Percentiles rank a stretch among this genome's conserved stretches.
Conservation (phyloP, 2,329 filamentous ascomycete species). For the Pseudophaeomoniella oleicola region DNA sequence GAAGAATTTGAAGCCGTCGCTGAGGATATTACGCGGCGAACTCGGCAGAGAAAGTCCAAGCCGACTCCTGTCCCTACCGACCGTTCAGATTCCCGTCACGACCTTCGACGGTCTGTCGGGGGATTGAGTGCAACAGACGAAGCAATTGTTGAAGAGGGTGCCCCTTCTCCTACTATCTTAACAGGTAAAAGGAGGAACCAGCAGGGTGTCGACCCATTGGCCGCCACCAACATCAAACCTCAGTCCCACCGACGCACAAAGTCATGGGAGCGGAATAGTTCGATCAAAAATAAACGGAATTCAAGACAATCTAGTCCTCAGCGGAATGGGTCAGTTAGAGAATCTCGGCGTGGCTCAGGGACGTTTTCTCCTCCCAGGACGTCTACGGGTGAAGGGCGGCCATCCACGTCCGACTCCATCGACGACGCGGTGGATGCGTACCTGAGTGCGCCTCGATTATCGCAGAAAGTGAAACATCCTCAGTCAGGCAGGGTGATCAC, state of each 20-base stretch:
- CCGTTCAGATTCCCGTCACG: background rate
- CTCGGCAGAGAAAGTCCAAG: background rate
- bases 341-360: slow-evolving; percentile 1
- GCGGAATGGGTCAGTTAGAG: slow-evolving; percentile 6
- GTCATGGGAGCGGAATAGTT: slow-evolving; percentile 15
- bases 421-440: slow-evolving; percentile 80
- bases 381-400: slow-evolving; percentile 51
- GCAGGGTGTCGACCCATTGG: slow-evolving; percentile 13
- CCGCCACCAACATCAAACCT: slow-evolving; percentile 15
- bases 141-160: slow-evolving; percentile 41
- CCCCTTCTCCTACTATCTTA: slow-evolving; percentile 54
- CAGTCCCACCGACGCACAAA: slow-evolving; percentile 13
- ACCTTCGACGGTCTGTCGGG: background rate
- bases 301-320: slow-evolving; percentile 15
- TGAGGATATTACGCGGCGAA: slow-evolving; percentile 15
- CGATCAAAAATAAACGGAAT: slow-evolving; percentile 15
- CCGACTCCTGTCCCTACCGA: background rate
- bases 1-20: slow-evolving; percentile 12
- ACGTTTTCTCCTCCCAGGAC: slow-evolving; percentile 20
- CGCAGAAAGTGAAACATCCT: slow-evolving; percentile 75
- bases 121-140: background rate
- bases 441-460: slow-evolving; percentile 66
- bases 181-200: slow-evolving; percentile 36
- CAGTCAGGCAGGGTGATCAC: slow-evolving; percentile 78
- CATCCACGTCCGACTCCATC: slow-evolving; percentile 68